Base-by-base conservation (phyloP, 1,284 basidiomycete species). In the Termitomyces sp. region DNA sequence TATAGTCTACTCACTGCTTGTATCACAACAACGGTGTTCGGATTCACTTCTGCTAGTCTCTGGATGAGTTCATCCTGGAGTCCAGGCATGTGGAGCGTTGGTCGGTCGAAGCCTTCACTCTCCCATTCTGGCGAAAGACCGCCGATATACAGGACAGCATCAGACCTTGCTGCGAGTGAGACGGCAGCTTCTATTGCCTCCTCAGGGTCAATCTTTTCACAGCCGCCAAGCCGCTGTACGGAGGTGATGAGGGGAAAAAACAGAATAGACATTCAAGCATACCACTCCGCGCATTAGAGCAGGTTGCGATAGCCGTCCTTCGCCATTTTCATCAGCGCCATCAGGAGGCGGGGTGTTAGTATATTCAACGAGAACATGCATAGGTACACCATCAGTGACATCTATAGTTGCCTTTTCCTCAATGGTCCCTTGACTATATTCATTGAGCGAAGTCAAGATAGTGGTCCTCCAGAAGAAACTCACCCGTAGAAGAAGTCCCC, bases 111-210 rank as follows among this genome's bases (percentile, higher is more conserved):
- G 5, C 84, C 83, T 67, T 88, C 84, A 52, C 79, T 80, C 68
- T 87, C 84, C 84, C 83, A 86, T 66, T 85, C 83, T 0, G 79
- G 79, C 49, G 82, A 84, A 17, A 88, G 71, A 8, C 86, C 88
- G 4, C 75, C 82, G 34, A 88, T 75, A 48, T 86, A 72, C 48
- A 89, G 67, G 30, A 81, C 83, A 6, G 73, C 75, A 66, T 89
- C 87, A 31, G 74, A 77, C 9, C 71, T 65, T 26, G 75, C 70
- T 0, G 87, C 88, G 34, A 86, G 67, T n/a, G 71, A 67, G 9
- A 81, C 81, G 0, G 88, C 87, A 15, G 79, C 77, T 33, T 73
- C 68, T 24, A 89, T 79, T 0, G 82, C 81, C 48, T 75, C 62
- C n/a, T 84, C 80, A 0, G 75, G 68, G 55, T 86, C 75, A 53